A percentile compares a stretch with the other conserved stretches of the same genome.
These are phyloP conservation scores for Aureobasidium vineae DNA, from an alignment of 2,329 filamentous ascomycete genomes.

Conservation along the genomic window DNA sequence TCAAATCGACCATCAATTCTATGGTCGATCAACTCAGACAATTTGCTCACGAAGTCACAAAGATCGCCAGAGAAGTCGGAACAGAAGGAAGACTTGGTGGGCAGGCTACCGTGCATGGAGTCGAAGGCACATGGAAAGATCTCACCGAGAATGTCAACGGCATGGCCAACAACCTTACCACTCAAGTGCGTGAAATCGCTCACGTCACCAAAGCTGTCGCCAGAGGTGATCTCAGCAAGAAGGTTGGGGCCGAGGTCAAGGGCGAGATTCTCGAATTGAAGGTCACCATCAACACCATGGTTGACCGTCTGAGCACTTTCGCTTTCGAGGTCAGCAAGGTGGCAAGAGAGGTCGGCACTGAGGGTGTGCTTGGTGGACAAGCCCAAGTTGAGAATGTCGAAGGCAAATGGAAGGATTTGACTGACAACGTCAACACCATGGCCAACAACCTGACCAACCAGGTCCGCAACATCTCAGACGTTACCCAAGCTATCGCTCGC, in stretches of 20 bases:
- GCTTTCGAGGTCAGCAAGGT: slow-evolving; percentile 66
- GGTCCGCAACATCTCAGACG: slow-evolving; percentile 88
- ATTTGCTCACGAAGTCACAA: slow-evolving; percentile 55
- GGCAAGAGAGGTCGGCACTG: slow-evolving; percentile 62
- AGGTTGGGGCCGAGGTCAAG: slow-evolving; percentile 53
- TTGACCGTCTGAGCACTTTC: slow-evolving; percentile 62
- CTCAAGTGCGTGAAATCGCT: slow-evolving; percentile 54
- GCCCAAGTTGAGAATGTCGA: slow-evolving; percentile 64
- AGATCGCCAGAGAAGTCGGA: slow-evolving; percentile 53
- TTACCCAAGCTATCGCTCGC: slow-evolving; percentile 91
- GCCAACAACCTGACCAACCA: slow-evolving; percentile 62
- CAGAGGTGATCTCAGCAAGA: slow-evolving; percentile 52
- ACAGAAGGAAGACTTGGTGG: slow-evolving; percentile 53
- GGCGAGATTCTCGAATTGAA: slow-evolving; percentile 64
- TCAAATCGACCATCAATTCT: slow-evolving; percentile 54
- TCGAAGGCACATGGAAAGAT: slow-evolving; percentile 55
- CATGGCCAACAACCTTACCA: slow-evolving; percentile 54
- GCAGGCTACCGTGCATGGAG: slow-evolving; percentile 53
- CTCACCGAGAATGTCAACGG: slow-evolving; percentile 56
- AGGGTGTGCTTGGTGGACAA: slow-evolving; percentile 63
- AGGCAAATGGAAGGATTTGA: slow-evolving; percentile 66
- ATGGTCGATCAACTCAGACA: slow-evolving; percentile 55
- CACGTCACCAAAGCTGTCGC: slow-evolving; percentile 55
- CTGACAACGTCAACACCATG: slow-evolving; percentile 67
- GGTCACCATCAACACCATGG: slow-evolving; percentile 75